A percentile compares a stretch with the other conserved stretches of the same genome.
Evolutionary conservation across 179 eudicot genomes (phyloP).

Genomic region (Drosera spatulata): DNA sequence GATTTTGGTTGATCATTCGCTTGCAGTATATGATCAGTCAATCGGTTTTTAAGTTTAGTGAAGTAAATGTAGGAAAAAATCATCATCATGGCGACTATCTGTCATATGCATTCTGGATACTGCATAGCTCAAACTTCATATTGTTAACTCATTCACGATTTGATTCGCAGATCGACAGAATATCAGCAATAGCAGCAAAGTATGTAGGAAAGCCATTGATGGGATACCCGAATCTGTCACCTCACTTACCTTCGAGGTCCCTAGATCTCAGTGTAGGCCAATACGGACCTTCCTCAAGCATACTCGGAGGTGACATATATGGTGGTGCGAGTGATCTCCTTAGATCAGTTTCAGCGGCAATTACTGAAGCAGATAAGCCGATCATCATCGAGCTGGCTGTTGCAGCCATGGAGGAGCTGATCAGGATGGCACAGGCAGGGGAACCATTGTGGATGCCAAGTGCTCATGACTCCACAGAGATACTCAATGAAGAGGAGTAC

Average conservation of each 20-base stretch:
- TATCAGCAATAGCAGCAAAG: slow-evolving; percentile 57
- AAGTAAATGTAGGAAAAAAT: too few relatives aligned
- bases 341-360: slow-evolving; percentile 41
- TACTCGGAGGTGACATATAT: slow-evolving; percentile 21
- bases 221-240: slow-evolving; percentile 18
- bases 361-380: slow-evolving; percentile 48
- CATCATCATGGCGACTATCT: too few relatives aligned
- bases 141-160: too few relatives aligned
- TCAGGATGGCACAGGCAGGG: slow-evolving; percentile 48
- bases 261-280: slow-evolving; percentile 25
- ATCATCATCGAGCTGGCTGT: slow-evolving; percentile 61
- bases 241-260: slow-evolving; percentile 14
- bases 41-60: too few relatives aligned
- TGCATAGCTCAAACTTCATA: too few relatives aligned
- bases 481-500: slow-evolving; percentile 44
- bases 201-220: slow-evolving; percentile 42
- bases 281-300: neutral
- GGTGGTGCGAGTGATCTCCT: slow-evolving; percentile 34
- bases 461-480: slow-evolving; percentile 14
- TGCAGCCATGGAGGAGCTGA: slow-evolving; percentile 60
- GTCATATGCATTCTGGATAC: too few relatives aligned
- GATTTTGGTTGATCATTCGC: too few relatives aligned
- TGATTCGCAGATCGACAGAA: slow-evolving; percentile 35
- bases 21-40: too few relatives aligned
- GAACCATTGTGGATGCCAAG: slow-evolving; percentile 44